Percentiles rank a stretch among this genome's conserved stretches.
phyloP scores from a whole-genome alignment of 192 early-diverging fungal genomes.

The Diversispora eburnea region DNA sequence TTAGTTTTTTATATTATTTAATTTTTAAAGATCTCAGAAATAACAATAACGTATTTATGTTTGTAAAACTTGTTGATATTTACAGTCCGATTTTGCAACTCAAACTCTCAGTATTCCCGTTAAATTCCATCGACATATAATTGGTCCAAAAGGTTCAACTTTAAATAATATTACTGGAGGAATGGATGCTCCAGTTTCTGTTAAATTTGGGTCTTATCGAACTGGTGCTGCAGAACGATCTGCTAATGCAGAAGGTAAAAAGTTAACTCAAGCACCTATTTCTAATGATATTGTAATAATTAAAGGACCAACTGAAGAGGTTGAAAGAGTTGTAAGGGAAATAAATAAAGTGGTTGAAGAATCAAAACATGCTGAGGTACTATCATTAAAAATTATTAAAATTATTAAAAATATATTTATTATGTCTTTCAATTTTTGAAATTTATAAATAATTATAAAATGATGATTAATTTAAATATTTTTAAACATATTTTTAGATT shows the following conservation, averaged over 20 bases:
- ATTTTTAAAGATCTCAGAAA: not conserved
- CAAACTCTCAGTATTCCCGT: constrained; percentile 59
- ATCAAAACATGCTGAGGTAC: constrained; percentile 61
- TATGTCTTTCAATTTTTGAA: not conserved
- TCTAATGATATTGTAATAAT: constrained; percentile 71
- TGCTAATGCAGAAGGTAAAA: constrained; percentile 46
- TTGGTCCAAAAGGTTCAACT: constrained; percentile 70
- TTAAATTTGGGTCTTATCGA: constrained; percentile 63
- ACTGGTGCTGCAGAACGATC: constrained; percentile 41
- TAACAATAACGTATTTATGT: not conserved
- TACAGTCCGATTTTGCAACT: constrained; percentile 58
- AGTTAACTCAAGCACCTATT: constrained; percentile 38
- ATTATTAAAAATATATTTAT: not conserved
- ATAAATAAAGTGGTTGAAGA: constrained; percentile 64
- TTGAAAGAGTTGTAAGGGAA: constrained; percentile 65
- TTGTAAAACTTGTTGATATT: not conserved
- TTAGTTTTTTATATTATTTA: not conserved
- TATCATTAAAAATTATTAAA: not conserved
- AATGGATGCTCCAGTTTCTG: constrained; percentile 58
- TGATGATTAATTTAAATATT: not conserved
- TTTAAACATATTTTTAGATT: constrained; percentile 37
- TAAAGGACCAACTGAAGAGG: constrained; percentile 76
- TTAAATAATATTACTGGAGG: constrained; percentile 68
- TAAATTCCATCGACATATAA: constrained; percentile 74
- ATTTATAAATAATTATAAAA: not conserved